Base-by-base conservation (phyloP, 1,284 basidiomycete species). In the Filobasidium uniguttulatum region DNA sequence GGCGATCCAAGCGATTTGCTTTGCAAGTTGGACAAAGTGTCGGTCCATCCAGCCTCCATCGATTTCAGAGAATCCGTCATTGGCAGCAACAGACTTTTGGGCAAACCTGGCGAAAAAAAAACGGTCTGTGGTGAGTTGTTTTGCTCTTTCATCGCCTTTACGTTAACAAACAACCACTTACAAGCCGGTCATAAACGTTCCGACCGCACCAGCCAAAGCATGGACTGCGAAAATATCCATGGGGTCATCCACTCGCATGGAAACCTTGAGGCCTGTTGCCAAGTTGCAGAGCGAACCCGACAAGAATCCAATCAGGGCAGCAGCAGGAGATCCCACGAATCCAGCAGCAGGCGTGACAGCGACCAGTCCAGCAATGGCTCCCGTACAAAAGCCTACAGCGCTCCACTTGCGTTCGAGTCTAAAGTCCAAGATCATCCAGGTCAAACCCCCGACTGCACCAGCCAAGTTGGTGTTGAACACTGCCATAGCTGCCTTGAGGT, bases 151-250 rank as follows among this genome's bases (percentile, higher is more conserved):
- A 28, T 15, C 38, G 6, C 8, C 22, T 5, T 12, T 5, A 34
- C 17, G 17, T 10, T 34, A n/a, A 15, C 5, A 25, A 26, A 19
- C 19, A 22, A 10, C 9, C 5, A 45, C 49, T 45, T 30, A 48
- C 48, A 70, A 55, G 37, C 68, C 68, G 15, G 68, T 70, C 68
- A 70, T 70, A 36, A 96, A 63, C 31, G 87, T 75, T 35, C 90
- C 89, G 46, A 93, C 75, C 20, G 91, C 78, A 43, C 91, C 91
- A 3, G 86, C 87, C 17, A 96, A 70, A 36, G 84, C 89, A 73
- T 97, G 88, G 60, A 88, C 83, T n/a, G 85, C 82, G 64, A 84
- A 87, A 52, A 88, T 75, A 77, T 88, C 84, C 68, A 68, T 68
- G 7, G 65, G 62, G 51, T 62, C 59, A 44, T 59, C 68, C 55